phyloP scores from a whole-genome alignment of 2,329 filamentous ascomycete species.

The Aspergillus viridinutans region DNA sequence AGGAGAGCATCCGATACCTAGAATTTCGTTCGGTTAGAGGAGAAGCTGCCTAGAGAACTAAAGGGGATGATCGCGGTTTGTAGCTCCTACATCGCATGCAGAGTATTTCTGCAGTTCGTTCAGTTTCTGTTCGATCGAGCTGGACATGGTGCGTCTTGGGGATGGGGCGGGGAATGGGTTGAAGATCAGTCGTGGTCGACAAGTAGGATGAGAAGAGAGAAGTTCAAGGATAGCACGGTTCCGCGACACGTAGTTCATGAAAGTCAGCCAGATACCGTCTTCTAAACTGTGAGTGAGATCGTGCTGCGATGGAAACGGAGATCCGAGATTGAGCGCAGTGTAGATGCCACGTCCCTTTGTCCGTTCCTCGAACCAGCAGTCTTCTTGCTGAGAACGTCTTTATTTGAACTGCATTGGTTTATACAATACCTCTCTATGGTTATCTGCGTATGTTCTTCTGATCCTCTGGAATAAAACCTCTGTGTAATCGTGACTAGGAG shows the following conservation, averaged over 20 bases:
- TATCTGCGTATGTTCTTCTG: background rate
- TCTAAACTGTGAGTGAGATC: background rate
- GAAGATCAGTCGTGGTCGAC: background rate
- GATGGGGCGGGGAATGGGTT: slow-evolving; percentile 1
- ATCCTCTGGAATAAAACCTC: background rate
- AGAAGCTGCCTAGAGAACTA: background rate
- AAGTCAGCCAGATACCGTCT: background rate
- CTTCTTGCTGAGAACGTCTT: background rate
- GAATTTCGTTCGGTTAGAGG: background rate
- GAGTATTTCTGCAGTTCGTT: slow-evolving; percentile 33
- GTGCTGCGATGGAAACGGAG: background rate
- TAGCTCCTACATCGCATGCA: slow-evolving; percentile 39
- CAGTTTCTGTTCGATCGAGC: slow-evolving; percentile 33
- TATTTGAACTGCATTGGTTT: background rate
- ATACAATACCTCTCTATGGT: background rate
- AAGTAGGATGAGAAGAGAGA: background rate
- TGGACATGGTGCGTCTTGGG: slow-evolving; percentile 24
- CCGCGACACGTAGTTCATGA: background rate
- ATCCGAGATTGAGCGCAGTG: background rate
- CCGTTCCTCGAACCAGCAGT: background rate
- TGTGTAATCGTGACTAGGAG: too few relatives aligned
- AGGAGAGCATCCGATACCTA: slow-evolving; percentile 69
- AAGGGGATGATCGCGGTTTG: background rate
- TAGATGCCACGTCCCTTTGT: background rate
- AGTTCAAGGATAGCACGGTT: background rate